phyloP scores from a whole-genome alignment of 1,284 basidiomycete species.

The Microbotryum lychnidis-dioicae region DNA sequence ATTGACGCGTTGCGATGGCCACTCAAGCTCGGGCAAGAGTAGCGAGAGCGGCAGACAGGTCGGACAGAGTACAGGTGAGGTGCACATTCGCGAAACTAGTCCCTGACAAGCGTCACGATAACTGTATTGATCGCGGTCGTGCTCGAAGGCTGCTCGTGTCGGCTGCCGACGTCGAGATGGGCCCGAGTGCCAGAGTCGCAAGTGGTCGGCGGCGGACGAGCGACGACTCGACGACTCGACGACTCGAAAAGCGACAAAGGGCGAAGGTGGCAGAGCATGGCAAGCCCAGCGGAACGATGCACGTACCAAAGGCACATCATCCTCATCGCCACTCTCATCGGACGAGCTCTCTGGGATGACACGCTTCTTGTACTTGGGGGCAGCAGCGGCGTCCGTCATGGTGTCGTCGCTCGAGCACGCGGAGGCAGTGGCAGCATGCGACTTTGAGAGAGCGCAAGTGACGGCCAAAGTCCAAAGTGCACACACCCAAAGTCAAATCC shows the following conservation, averaged over 20 bases:
- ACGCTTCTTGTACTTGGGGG: conserved; percentile 27
- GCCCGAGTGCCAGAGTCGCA: neutral
- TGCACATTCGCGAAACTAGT: too few relatives aligned
- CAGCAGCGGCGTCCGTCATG: conserved; percentile 22
- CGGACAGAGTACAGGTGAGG: too few relatives aligned
- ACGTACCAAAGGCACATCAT: conserved; percentile 42
- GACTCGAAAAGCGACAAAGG: conserved; percentile 2
- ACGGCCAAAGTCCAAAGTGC: too few relatives aligned
- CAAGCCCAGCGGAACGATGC: conserved; percentile 1
- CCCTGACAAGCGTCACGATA: too few relatives aligned
- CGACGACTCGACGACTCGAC: neutral
- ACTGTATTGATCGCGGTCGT: too few relatives aligned
- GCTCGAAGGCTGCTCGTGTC: too few relatives aligned
- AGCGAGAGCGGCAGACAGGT: too few relatives aligned
- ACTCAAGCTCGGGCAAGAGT: too few relatives aligned
- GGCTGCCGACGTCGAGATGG: neutral
- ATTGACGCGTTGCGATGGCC: too few relatives aligned
- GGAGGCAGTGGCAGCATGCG: too few relatives aligned
- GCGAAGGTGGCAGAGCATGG: neutral
- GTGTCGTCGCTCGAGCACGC: neutral
- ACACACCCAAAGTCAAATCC: too few relatives aligned
- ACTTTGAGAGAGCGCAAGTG: too few relatives aligned
- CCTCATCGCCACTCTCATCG: conserved; percentile 34
- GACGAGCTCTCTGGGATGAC: conserved; percentile 31
- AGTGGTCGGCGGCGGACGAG: neutral